phyloP scores from a whole-genome alignment of 345 rosid species.

The Trapa bicornis region DNA sequence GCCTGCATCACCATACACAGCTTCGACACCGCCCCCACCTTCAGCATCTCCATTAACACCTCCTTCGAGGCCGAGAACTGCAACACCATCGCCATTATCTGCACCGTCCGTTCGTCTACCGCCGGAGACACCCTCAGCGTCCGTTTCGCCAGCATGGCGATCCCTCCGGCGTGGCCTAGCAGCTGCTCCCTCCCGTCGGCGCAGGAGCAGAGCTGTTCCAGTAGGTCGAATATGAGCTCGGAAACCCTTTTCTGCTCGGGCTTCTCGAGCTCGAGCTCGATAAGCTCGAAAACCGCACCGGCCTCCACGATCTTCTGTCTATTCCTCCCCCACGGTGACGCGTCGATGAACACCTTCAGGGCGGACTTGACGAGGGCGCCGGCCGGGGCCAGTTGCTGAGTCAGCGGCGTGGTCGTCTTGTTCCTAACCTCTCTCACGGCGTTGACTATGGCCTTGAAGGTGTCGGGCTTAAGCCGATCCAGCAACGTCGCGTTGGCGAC shows the following conservation, averaged over 20 bases:
- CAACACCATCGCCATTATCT: constrained; percentile 22
- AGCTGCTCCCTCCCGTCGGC: constrained; percentile 39
- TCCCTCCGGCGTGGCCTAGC: constrained; percentile 28
- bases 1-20: constrained; percentile 53
- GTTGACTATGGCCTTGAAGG: constrained; percentile 16
- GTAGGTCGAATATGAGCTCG: constrained; percentile 29
- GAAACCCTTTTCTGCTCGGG: constrained; percentile 27
- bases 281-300: constrained; percentile 26
- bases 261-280: constrained; percentile 38
- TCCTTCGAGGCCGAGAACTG: constrained; percentile 20
- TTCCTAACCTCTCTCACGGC: constrained; percentile 7
- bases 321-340: constrained; percentile 31
- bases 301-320: constrained; percentile 27
- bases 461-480: constrained; percentile 21
- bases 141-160: constrained; percentile 40
- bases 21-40: constrained; percentile 50
- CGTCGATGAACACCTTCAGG: constrained; percentile 18
- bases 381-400: too few species aligned
- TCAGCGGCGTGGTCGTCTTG: too few species aligned
- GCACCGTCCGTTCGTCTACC: constrained; percentile 35
- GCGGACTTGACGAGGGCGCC: constrained; percentile 16
- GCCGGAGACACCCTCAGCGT: constrained; percentile 38
- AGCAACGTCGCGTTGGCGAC: constrained; percentile 7
- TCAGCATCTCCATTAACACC: constrained; percentile 40
- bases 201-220: constrained; percentile 30